Percentiles rank a stretch among this genome's conserved stretches.
These are phyloP conservation scores for Hirschioporus abietinus DNA, from an alignment of 768 basidiomycete genomes.

Conservation along the genomic window DNA sequence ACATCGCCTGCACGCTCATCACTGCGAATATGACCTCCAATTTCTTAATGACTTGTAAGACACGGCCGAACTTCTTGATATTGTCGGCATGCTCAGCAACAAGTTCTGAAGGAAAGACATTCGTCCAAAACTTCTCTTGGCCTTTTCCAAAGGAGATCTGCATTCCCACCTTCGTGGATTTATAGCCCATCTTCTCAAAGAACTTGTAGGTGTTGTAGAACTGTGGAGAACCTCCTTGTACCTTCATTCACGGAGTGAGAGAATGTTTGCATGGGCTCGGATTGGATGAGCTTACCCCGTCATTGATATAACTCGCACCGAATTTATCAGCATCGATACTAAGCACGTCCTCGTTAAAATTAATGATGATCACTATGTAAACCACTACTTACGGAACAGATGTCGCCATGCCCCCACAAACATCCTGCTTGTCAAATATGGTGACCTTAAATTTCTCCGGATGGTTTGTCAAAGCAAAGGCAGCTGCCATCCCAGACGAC, in stretches of 20 bases:
- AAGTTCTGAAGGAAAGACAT: conserved; percentile 30
- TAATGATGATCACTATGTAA: background rate
- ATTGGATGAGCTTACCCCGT: conserved; percentile 20
- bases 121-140: conserved; percentile 32
- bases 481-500: conserved; percentile 29
- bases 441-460: conserved; percentile 26
- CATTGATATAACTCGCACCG: conserved; percentile 32
- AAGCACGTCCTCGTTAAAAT: background rate
- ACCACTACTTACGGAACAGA: conserved; percentile 18
- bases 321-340: conserved; percentile 24
- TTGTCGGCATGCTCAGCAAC: conserved; percentile 24
- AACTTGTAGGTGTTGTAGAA: conserved; percentile 31
- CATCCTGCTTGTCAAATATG: conserved; percentile 25
- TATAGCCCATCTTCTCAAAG: conserved; percentile 29
- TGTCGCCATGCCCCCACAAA: conserved; percentile 29
- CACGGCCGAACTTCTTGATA: conserved; percentile 28
- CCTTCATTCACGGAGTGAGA: background rate
- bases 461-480: conserved; percentile 28
- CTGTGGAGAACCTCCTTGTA: conserved; percentile 29
- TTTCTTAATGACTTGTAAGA: conserved; percentile 26
- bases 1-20: conserved; percentile 29
- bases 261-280: background rate
- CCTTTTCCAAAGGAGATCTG: conserved; percentile 32
- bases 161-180: conserved; percentile 28
- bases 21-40: conserved; percentile 27